phyloP scores from a whole-genome alignment of 2,329 filamentous ascomycete species.

The Xylaria digitata region DNA sequence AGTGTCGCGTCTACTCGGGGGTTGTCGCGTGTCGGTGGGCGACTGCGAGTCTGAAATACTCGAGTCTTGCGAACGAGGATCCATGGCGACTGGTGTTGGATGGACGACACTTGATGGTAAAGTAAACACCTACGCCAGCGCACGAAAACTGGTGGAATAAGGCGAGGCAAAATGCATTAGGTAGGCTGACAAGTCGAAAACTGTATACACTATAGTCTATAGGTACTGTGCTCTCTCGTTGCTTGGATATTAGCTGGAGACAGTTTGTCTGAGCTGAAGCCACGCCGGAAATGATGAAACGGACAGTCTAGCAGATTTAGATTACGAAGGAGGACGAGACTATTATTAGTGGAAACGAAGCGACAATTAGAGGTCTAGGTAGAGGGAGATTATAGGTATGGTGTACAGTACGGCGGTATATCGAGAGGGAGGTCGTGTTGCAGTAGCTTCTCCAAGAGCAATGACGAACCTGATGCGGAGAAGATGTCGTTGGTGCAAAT shows the following conservation, averaged over 20 bases:
- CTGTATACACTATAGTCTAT: neutral
- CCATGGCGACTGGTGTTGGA: constrained; percentile 54
- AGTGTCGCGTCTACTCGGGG: constrained; percentile 50
- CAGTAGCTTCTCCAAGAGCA: constrained; percentile 12
- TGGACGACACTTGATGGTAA: constrained; percentile 35
- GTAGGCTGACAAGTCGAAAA: neutral
- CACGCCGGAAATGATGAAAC: constrained; percentile 19
- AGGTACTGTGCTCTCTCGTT: neutral
- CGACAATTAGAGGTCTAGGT: constrained; percentile 15
- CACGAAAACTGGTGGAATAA: constrained; percentile 32
- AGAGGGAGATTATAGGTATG: too few relatives aligned
- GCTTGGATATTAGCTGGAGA: constrained; percentile 5
- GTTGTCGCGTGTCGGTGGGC: constrained; percentile 64
- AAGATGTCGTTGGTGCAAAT: constrained; percentile 23
- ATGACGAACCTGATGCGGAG: constrained; percentile 33
- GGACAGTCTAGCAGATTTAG: neutral
- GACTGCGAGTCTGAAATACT: constrained; percentile 53
- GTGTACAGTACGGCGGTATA: too few relatives aligned
- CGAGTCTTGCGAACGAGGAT: constrained; percentile 55
- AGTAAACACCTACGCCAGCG: constrained; percentile 27
- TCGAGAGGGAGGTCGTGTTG: constrained; percentile 1
- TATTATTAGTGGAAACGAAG: constrained; percentile 17
- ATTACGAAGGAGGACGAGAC: constrained; percentile 24
- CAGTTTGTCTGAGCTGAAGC: constrained; percentile 3
- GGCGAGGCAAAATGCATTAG: constrained; percentile 36